phyloP scores from a whole-genome alignment of 179 eudicot species.

The Gypsophila paniculata region DNA sequence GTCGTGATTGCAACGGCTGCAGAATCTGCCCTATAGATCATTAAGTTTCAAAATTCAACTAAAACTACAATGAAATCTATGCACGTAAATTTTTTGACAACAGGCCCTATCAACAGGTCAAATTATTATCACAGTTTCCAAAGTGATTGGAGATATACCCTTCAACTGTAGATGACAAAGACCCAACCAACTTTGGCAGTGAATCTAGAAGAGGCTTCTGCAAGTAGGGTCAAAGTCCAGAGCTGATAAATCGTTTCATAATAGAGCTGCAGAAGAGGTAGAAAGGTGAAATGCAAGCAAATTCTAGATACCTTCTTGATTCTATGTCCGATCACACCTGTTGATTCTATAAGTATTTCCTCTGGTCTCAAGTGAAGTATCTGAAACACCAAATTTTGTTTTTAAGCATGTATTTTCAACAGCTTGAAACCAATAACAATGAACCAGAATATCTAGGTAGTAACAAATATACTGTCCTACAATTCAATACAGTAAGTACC shows the following conservation, averaged over 20 bases:
- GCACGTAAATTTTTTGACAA: slow-evolving; percentile 1
- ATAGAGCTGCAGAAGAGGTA: background rate
- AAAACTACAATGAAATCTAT: slow-evolving; percentile 6
- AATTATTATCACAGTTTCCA: slow-evolving; percentile 11
- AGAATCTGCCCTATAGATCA: slow-evolving; percentile 71
- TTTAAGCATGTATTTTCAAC: background rate
- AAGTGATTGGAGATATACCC: slow-evolving; percentile 46
- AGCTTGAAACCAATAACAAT: slow-evolving; percentile 5
- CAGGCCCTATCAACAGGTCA: background rate
- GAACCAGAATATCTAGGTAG: background rate
- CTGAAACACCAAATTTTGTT: slow-evolving; percentile 28
- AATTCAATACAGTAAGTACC: slow-evolving; percentile 37
- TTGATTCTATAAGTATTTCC: slow-evolving; percentile 84
- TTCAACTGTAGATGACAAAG: slow-evolving; percentile 54
- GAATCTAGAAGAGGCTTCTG: slow-evolving; percentile 84
- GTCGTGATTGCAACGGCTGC: slow-evolving; percentile 98
- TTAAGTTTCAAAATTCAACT: slow-evolving; percentile 19
- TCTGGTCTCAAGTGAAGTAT: slow-evolving; percentile 56
- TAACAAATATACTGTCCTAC: slow-evolving; percentile 8
- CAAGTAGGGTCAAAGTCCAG: slow-evolving; percentile 20
- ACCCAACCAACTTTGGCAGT: slow-evolving; percentile 63
- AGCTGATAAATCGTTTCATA: slow-evolving; percentile 13
- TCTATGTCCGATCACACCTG: slow-evolving; percentile 94
- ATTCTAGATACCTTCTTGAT: slow-evolving; percentile 70
- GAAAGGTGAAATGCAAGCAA: background rate